Conservation (phyloP, 495 filamentous ascomycete species). For the Talaromyces ruber region DNA sequence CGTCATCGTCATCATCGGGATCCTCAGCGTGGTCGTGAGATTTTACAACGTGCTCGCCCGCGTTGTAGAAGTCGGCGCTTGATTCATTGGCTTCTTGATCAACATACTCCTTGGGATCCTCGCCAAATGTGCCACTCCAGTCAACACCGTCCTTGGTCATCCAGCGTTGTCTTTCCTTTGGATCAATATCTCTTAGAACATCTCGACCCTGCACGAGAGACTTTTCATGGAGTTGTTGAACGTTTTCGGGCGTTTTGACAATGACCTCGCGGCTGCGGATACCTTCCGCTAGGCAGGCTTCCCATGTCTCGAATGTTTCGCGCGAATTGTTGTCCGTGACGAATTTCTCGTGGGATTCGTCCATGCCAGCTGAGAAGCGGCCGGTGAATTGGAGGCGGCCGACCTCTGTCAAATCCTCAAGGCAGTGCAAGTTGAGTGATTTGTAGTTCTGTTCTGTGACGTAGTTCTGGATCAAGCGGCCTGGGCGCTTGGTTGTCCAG, state of each 20-base stretch:
- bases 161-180: constrained; percentile 69
- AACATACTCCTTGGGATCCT: constrained; percentile 50
- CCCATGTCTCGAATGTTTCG: constrained; percentile 92
- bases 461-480: constrained; percentile 81
- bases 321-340: constrained; percentile 80
- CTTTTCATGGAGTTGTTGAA: constrained; percentile 68
- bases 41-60: constrained; percentile 4
- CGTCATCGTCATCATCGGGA: background rate
- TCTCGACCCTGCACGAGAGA: constrained; percentile 70
- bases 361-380: constrained; percentile 82
- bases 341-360: constrained; percentile 75
- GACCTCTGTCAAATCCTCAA: constrained; percentile 66
- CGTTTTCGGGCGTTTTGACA: constrained; percentile 55
- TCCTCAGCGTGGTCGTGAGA: constrained; percentile 1
- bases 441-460: constrained; percentile 64
- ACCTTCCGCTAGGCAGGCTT: constrained; percentile 80
- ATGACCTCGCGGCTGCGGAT: constrained; percentile 60
- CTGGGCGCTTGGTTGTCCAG: constrained; percentile 66
- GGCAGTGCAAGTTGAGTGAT: constrained; percentile 49
- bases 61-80: background rate
- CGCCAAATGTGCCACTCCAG: constrained; percentile 81
- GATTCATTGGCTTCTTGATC: constrained; percentile 15
- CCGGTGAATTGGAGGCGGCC: constrained; percentile 72
- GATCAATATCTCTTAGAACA: constrained; percentile 59
- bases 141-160: constrained; percentile 71